Percentiles rank a stretch among this genome's conserved stretches.
Conservation (phyloP, 805 yeast species). For the Cyberlindnera xylosilytica region DNA sequence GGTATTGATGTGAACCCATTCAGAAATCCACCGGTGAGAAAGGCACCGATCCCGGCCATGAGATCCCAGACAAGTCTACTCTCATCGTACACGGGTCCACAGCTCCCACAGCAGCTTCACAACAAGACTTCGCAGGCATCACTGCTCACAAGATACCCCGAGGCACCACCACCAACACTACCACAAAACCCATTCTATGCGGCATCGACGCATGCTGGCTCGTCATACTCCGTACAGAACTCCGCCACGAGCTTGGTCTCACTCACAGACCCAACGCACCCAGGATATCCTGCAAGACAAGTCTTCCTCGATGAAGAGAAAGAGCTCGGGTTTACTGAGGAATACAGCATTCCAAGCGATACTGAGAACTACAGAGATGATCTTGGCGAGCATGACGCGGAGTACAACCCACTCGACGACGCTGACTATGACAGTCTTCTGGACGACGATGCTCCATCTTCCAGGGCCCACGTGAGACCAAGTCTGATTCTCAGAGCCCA, state of each 20-base stretch:
- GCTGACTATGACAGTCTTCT: slow-evolving; percentile 6
- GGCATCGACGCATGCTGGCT: neutral
- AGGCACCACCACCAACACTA: neutral
- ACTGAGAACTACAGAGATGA: neutral
- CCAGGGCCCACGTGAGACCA: slow-evolving; percentile 16
- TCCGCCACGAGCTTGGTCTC: too few species aligned
- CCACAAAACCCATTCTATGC: neutral
- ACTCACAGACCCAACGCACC: too few species aligned
- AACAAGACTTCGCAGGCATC: slow-evolving; percentile 8
- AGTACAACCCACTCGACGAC: too few species aligned
- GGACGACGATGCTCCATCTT: slow-evolving; percentile 3
- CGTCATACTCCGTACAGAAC: neutral
- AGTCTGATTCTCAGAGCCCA: slow-evolving; percentile 21
- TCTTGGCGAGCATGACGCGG: slow-evolving; percentile 1
- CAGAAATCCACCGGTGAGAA: slow-evolving; percentile 4
- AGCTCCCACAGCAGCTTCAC: slow-evolving; percentile 5
- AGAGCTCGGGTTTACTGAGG: slow-evolving; percentile 2
- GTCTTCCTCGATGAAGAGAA: slow-evolving; percentile 15
- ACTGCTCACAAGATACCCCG: slow-evolving; percentile 4
- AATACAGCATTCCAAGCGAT: neutral
- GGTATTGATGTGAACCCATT: slow-evolving; percentile 3
- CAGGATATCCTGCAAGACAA: slow-evolving; percentile 4
- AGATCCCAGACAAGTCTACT: neutral
- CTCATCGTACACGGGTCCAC: neutral
- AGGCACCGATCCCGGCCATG: neutral